Conservation (phyloP, 139 green algal genomes). For the Gonium pectorale region DNA sequence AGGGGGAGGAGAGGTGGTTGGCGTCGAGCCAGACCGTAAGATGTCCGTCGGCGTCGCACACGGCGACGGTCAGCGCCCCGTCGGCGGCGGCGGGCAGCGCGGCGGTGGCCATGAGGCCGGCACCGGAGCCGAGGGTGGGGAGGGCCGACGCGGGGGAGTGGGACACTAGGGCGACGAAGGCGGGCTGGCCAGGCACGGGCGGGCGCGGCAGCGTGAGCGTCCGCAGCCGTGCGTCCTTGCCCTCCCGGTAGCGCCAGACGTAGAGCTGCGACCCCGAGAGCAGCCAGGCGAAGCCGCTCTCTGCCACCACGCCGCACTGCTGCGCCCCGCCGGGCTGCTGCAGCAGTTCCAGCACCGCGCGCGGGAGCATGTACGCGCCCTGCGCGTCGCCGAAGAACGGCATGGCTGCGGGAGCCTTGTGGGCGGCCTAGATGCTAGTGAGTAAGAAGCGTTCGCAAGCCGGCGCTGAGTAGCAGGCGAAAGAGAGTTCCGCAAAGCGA, state of each 20-base stretch:
- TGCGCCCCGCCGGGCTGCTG: conserved; percentile 23
- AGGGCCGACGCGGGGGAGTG: not conserved
- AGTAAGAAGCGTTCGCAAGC: not conserved
- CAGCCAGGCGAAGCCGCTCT: conserved; percentile 30
- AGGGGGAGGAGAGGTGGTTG: conserved; percentile 44
- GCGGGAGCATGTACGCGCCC: conserved; percentile 35
- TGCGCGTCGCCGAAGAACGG: conserved; percentile 37
- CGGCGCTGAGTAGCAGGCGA: not conserved
- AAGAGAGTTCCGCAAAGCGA: not conserved
- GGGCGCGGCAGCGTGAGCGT: conserved; percentile 22
- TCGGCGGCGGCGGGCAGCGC: not conserved
- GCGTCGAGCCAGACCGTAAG: conserved; percentile 55
- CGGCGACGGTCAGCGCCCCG: conserved; percentile 32
- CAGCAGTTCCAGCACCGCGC: conserved; percentile 37
- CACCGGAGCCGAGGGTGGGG: not conserved
- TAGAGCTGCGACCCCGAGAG: conserved; percentile 11
- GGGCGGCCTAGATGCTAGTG: not conserved
- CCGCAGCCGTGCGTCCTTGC: conserved; percentile 37
- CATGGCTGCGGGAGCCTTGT: conserved; percentile 12
- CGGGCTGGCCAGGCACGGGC: not conserved
- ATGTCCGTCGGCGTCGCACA: conserved; percentile 34
- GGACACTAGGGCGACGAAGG: not conserved
- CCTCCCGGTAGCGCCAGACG: conserved; percentile 47
- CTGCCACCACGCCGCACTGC: conserved; percentile 25
- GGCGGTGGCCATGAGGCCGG: not conserved